These are phyloP conservation scores for Backusella tuberculispora DNA, from an alignment of 192 early-diverging fungal genomes.

Conservation along the genomic window DNA sequence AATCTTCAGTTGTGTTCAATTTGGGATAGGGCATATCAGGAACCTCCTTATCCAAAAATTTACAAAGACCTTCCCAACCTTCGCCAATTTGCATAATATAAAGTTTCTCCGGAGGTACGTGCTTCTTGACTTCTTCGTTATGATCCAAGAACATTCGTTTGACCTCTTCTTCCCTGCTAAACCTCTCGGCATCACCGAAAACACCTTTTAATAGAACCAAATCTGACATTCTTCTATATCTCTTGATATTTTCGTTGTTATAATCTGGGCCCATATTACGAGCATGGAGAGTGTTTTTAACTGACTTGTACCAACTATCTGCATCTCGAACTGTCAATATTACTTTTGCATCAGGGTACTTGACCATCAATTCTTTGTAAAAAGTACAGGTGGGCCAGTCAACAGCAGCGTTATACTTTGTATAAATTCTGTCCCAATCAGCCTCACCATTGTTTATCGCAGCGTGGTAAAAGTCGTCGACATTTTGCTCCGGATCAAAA, in stretches of 20 bases:
- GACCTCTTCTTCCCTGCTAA: background rate
- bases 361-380: constrained; percentile 24
- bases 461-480: background rate
- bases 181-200: background rate
- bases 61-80: constrained; percentile 36
- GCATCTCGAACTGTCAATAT: constrained; percentile 21
- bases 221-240: background rate
- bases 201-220: background rate
- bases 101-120: constrained; percentile 27
- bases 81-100: constrained; percentile 30
- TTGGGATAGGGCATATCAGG: constrained; percentile 27
- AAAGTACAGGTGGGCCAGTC: constrained; percentile 30
- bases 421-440: constrained; percentile 26
- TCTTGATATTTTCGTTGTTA: background rate
- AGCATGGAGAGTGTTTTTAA: background rate
- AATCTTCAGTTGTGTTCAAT: constrained; percentile 2
- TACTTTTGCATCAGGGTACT: constrained; percentile 31
- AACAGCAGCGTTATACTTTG: constrained; percentile 18
- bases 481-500: background rate
- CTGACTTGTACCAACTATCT: constrained; percentile 31
- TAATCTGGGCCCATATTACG: background rate
- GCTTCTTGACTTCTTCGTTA: constrained; percentile 25
- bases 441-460: background rate
- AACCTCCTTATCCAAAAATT: constrained; percentile 30
- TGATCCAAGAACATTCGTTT: constrained; percentile 1